Evolutionary conservation across 257 asterid genomes (phyloP), one percentile per base, ranked within the genome.

Genomic region (Leptodermis oblonga): DNA sequence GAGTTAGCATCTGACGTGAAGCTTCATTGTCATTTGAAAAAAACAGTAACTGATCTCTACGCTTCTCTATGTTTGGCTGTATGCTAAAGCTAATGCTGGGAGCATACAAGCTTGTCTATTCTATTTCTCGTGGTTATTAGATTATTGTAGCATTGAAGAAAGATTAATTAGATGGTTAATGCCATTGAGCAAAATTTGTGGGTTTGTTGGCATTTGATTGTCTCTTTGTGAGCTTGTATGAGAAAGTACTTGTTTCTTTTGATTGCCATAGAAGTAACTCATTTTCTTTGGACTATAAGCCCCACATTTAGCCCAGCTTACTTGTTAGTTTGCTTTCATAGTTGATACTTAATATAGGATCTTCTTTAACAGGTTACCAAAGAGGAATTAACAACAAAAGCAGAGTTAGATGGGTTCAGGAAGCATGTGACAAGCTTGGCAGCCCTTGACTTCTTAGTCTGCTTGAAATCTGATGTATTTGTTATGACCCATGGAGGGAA

Each of bases 401-500:
- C 60, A 51, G 98, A 94, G 78, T 65, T 94, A 77, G 98, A 94
- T 51, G 88, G 76, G 39, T 89, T 94, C 82, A 88, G 91, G 83
- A 94, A 92, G 82, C 99, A 94, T 34, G 98, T 94, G 59, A 94
- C 98, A 3, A 94, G 98, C 85, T 79, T 94, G 72, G 99, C 99
- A 0, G 97, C 99, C 79, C 96, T 94, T 1, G 99, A 94, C 83
- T 94, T 94, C 82, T 83, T 94, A 79, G 99, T 94, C 74, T 94
- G 99, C 75, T 76, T 94, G 82, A 94, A 94, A 66, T 94, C 99
- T 6, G 90, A 94, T 63, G 99, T 88, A 42, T 94, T 94, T 82
- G 98, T 94, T 15, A 94, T 94, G 99, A 94, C 98, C 33, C 99
- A 94, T 17, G 99, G 98, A 41, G 98, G 99, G 18, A 94, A 94